Evolutionary conservation across 2,329 filamentous ascomycete species (phyloP), one percentile per base, ranked within the genome.

Genomic region (Aspergillus amoenus): DNA sequence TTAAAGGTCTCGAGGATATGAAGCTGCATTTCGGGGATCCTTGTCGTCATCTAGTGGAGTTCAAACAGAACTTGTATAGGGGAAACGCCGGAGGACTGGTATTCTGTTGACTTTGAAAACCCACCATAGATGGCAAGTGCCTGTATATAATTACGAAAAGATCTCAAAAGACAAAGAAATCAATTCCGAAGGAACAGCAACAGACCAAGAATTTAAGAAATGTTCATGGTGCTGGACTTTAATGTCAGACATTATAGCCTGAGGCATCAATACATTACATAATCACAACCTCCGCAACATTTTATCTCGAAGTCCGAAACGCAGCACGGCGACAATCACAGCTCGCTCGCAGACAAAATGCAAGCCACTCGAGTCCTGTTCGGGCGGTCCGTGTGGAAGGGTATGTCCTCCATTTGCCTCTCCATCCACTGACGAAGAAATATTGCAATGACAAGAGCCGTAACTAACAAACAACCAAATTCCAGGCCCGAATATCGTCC

Each of bases 341-440:
- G 37, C 11, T 15, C 39, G 18, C 4, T 17, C 47, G n/a, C 22
- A 45, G 56, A 47, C 56, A 78, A 70, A 66, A 92, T 92, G 89
- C 82, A 87, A 73, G 82, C 87, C 61, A 90, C 89, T 66, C 81
- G 85, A 69, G 81, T 79, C 68, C 82, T 90, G 17, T 72, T 89
- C 39, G 87, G 86, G 78, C 88, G 91, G 66, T 94, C 91, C 49
- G 87, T 93, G 69, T 95, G 91, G 91, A 95, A 95, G 83, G 91
- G 91, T 92, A 76, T 64, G 76, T 58, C 12, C 41, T 39, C 37
- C 1, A 21, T n/a, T 2, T 5, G 2, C 15, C 11, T 17, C 21
- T 9, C 9, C 18, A 11, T 3, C 6, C 17, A 5, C 4, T 24
- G 9, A 7, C 2, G 11, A n/a, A 24, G 17, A 37, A 37, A n/a